Base-by-base conservation (phyloP, 345 rosid species). In the Salix udensis region DNA sequence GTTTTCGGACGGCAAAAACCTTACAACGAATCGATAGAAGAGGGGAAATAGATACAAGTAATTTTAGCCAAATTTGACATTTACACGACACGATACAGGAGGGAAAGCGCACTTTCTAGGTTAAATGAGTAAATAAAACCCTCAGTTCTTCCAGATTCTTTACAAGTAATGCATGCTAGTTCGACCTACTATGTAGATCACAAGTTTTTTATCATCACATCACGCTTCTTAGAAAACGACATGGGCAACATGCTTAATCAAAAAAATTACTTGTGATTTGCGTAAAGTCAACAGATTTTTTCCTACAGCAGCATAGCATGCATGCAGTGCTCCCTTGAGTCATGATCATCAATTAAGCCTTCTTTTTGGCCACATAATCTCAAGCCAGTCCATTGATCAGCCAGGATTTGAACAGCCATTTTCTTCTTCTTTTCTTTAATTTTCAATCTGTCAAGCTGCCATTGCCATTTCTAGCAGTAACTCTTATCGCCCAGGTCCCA, bases 261-360 rank as follows among this genome's bases (percentile, higher is more conserved):
- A 36, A 55, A 46, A 61, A 72, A 68, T 44, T 26, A 24, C 53
- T 60, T 72, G 42, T 71, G 77, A 71, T 77, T 76, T 62, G 53
- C 14, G 2, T 69, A 46, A 77, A 67, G 74, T 71, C 70, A 48
- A 46, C 52, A 70, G 74, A 66, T 37, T 74, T 24, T 66, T 42
- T 58, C 12, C 24, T 58, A 10, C 15, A 58, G 28, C 24, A 23
- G 24, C 23, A 42, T 28, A 34, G 23, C 28, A 67, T 67, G 70
- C 46, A 36, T 67, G 70, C 46, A 36, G 19, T 67, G 26, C n/a
- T 40, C 39, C 37, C 24, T 77, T 65, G 11, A 52, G 55, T 55
- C 68, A 58, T 36, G 26, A 70, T 31, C 62, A 42, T 19, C 62
- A 55, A 21, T 2, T 1, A 55, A 55, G 10, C 28, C 62, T 55